These are phyloP conservation scores for Puccinia polysora DNA, from an alignment of 1,284 basidiomycete species.

Conservation along the genomic window DNA sequence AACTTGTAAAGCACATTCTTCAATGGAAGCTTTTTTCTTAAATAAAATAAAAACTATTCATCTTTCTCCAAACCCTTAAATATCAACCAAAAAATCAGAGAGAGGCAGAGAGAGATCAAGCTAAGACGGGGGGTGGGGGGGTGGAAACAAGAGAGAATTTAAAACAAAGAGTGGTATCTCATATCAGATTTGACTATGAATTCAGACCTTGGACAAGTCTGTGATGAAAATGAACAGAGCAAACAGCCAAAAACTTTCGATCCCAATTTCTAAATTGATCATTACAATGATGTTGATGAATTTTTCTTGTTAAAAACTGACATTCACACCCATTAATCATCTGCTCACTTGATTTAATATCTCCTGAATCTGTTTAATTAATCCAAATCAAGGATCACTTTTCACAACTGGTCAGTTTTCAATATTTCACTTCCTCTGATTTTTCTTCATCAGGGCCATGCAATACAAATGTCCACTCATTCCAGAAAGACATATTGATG, in stretches of 20 bases:
- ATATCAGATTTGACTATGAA: constrained; percentile 47
- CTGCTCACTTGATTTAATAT: constrained; percentile 52
- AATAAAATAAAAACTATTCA: too few species aligned
- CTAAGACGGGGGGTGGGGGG: too few species aligned
- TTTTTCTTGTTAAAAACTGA: constrained; percentile 10
- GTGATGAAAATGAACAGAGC: not conserved
- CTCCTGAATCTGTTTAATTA: constrained; percentile 79
- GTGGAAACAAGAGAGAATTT: too few species aligned
- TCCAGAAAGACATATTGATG: too few species aligned
- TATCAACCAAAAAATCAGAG: too few species aligned
- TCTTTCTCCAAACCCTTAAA: too few species aligned
- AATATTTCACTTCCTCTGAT: too few species aligned
- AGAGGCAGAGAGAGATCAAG: too few species aligned
- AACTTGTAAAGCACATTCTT: too few species aligned
- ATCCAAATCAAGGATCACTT: constrained; percentile 74
- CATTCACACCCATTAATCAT: constrained; percentile 15
- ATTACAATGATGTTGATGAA: constrained; percentile 32
- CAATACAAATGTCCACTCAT: not conserved
- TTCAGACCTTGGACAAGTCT: constrained; percentile 34
- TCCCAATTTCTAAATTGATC: not conserved
- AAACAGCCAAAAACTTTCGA: not conserved
- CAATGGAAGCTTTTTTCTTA: too few species aligned
- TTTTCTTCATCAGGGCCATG: not conserved
- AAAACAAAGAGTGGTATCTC: too few species aligned
- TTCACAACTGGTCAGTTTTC: constrained; percentile 69